phyloP scores from a whole-genome alignment of 768 basidiomycete genomes.

The Suillus lakei region DNA sequence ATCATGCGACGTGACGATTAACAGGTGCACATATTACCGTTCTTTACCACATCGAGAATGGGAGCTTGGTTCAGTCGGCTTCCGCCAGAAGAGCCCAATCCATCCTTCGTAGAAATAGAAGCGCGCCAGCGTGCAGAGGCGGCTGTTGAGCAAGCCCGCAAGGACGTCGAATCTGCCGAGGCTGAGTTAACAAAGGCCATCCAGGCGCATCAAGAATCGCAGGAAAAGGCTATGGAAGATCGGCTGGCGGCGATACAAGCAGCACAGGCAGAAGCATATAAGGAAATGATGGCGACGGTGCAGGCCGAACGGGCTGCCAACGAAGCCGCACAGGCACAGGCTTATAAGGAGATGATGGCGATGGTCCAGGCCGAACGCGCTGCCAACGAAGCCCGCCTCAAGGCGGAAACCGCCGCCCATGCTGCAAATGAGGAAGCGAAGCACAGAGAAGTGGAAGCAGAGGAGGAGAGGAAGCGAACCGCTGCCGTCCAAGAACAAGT shows the following conservation, averaged over 20 bases:
- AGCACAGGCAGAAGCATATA: background rate
- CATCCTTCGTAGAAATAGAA: conserved; percentile 4
- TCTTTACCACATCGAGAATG: background rate
- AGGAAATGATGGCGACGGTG: background rate
- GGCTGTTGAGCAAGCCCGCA: conserved; percentile 4
- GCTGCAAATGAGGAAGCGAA: conserved; percentile 9
- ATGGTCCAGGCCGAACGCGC: conserved; percentile 4
- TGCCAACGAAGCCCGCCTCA: conserved; percentile 10
- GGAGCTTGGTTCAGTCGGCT: background rate
- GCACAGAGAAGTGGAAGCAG: conserved; percentile 3
- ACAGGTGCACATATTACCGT: background rate
- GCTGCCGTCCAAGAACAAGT: conserved; percentile 13
- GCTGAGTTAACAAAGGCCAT: background rate
- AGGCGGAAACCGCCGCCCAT: conserved; percentile 13
- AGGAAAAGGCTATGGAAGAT: background rate
- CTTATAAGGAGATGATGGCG: background rate
- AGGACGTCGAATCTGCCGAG: conserved; percentile 1
- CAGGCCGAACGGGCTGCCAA: background rate
- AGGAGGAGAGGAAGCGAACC: conserved; percentile 15
- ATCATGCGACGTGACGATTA: background rate
- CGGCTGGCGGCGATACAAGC: conserved; percentile 1
- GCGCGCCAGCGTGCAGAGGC: conserved; percentile 10
- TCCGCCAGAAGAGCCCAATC: conserved; percentile 1
- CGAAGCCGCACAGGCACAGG: background rate
- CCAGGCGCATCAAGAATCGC: background rate